Base-by-base conservation (phyloP, 176 grass and related monocot species). In the Aegilops bicornis region DNA sequence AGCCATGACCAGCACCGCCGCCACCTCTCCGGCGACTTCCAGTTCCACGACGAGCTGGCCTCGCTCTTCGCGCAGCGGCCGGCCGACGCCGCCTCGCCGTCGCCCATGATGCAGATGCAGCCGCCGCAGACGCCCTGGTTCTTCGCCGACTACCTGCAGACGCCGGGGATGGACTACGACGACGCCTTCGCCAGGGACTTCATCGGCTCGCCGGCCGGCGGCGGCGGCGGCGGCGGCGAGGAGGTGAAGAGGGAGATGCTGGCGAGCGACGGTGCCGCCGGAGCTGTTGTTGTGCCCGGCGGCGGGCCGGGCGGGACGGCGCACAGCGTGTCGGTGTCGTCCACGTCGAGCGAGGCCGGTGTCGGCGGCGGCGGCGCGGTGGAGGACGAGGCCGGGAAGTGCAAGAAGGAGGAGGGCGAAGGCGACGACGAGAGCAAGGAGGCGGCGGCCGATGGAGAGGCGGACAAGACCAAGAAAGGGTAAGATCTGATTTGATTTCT, bases 381-480 rank as follows among this genome's bases (percentile, higher is more conserved):
- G 0, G 89, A 87, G 39, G 91, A 91, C 12, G 91, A 73, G 7
- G 59, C 68, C 10, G 84, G 56, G 3, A 82, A 73, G 87, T 91
- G 78, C 88, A 93, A 89, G 90, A 86, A 87, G 79, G 88, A 89
- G 82, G 80, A 78, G 6, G 50, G 40, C 1, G 84, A 95, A 4
- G 85, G 83, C 17, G 84, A 91, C n/a, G 84, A 92, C 8, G 78
- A 86, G n/a, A 87, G 91, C 87, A 58, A 87, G 68, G 81, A 84
- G 0, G 81, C 89, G n/a, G 24, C 30, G 68, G 77, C 64, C 3
- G 91, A 87, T 30, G 88, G 89, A 52, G 88, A 89, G 12, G 88
- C 85, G n/a, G 92, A 83, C 35, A 99, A 94, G 43, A 78, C 36
- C 45, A 92, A 98, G 87, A 96, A 98, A 89, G 90, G 79, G 97